Percentiles rank a stretch among this genome's conserved stretches.
Conservation (phyloP, 1,139 yeast species). For the Pichia sp. region DNA sequence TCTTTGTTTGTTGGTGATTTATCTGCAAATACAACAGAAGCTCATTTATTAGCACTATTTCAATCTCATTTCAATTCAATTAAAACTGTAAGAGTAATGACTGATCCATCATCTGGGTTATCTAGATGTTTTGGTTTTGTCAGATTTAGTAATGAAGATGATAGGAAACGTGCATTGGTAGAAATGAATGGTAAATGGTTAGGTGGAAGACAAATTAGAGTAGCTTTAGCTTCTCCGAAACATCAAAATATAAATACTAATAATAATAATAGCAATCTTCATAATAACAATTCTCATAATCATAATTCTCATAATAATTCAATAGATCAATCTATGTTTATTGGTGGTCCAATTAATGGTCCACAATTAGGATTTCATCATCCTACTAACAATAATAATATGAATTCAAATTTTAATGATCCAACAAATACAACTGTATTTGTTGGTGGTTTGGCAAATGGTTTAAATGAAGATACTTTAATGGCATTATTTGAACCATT, state of each 20-base stretch:
- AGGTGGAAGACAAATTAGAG: constrained; percentile 72
- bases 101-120: constrained; percentile 66
- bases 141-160: constrained; percentile 67
- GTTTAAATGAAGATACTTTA: constrained; percentile 71
- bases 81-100: constrained; percentile 81
- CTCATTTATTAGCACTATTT: constrained; percentile 59
- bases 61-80: constrained; percentile 68
- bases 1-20: constrained; percentile 87
- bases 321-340: neutral
- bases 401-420: constrained; percentile 40
- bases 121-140: constrained; percentile 92
- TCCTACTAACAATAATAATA: constrained; percentile 46
- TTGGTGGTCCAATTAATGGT: neutral
- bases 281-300: constrained; percentile 6
- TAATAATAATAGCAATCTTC: constrained; percentile 12
- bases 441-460: constrained; percentile 79
- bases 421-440: constrained; percentile 90
- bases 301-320: constrained; percentile 5
- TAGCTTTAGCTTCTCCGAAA: constrained; percentile 68
- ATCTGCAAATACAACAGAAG: constrained; percentile 70
- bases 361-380: constrained; percentile 25
- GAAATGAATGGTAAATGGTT: constrained; percentile 80
- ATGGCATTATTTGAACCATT: constrained; percentile 73
- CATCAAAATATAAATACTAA: constrained; percentile 32
- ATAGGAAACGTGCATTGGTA: constrained; percentile 64